Conservation (phyloP, 441 rosid species). For the Gossypium laxum region DNA sequence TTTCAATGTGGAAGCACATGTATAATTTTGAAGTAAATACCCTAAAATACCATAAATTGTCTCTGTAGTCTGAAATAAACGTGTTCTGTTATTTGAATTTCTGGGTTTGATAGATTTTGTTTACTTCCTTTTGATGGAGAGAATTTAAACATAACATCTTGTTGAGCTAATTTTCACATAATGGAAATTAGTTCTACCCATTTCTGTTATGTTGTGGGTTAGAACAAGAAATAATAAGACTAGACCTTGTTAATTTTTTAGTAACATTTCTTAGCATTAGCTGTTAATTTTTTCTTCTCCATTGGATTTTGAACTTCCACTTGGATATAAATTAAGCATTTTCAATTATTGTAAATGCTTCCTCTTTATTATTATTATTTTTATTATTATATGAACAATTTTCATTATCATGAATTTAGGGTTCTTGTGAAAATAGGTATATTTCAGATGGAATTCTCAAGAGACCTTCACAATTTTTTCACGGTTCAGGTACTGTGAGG, state of each 20-base stretch:
- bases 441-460: neutral
- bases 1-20: neutral
- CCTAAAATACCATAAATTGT: neutral
- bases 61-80: neutral
- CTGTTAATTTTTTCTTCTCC: neutral
- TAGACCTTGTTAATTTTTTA: neutral
- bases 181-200: neutral
- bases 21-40: neutral
- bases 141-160: neutral
- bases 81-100: neutral
- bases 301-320: neutral
- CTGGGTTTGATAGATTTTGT: neutral
- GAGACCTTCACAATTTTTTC: constrained; percentile 5
- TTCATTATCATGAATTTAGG: neutral
- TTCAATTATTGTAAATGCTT: neutral
- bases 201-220: neutral
- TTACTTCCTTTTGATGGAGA: neutral
- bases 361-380: neutral
- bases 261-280: neutral
- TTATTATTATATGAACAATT: neutral
- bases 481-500: constrained; percentile 79
- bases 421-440: neutral
- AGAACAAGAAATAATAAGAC: neutral
- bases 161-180: constrained; percentile 2
- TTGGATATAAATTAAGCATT: neutral